Base-by-base conservation (phyloP, 495 filamentous ascomycete genomes). In the Lasiosphaeria ovina region DNA sequence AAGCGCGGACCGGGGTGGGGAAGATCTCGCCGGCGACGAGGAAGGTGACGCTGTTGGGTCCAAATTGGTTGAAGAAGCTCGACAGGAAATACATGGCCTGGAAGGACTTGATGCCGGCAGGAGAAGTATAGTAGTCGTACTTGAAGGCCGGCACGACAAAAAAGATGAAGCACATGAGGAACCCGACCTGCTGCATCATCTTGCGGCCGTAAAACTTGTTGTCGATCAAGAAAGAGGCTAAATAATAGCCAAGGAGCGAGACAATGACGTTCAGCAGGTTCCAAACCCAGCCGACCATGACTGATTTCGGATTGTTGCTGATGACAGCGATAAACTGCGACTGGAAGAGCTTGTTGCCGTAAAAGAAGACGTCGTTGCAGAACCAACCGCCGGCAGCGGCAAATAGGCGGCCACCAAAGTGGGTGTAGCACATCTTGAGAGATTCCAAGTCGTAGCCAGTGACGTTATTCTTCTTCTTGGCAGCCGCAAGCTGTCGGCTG, bases 261-360 rank as follows among this genome's bases (percentile, higher is more conserved):
- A 96, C 88, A 65, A 87, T 87, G 58, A 91, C 84, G 75, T 97
- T 97, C 77, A 86, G 75, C 73, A 96, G 75, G 75, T 91, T 95
- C 85, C 89, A 97, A n/a, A 91, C 77, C 92, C 92, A 97, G 47
- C 78, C 84, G 4, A 85, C 85, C 86, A 95, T 88, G 63, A 96
- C 81, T 0, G 87, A 89, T 12, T 59, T 55, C 1, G 75, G 70
- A 60, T 81, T 77, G 36, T 74, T 65, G 57, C 85, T 86, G 58
- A 96, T 84, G 67, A 90, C 87, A 1, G 65, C 74, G 69, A 96
- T 95, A 74, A 97, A 97, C 69, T 92, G 83, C 63, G 73, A 69
- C 76, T 95, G 91, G 82, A 97, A 97, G 42, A 97, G 87, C 83
- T 96, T 96, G 88, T 96, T 97, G 64, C 92, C 92, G 75, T 97